Evolutionary conservation across 192 early-diverging fungal species (phyloP), one percentile per base, ranked within the genome.

Genomic region (Gryganskiella cystojenkinii): DNA sequence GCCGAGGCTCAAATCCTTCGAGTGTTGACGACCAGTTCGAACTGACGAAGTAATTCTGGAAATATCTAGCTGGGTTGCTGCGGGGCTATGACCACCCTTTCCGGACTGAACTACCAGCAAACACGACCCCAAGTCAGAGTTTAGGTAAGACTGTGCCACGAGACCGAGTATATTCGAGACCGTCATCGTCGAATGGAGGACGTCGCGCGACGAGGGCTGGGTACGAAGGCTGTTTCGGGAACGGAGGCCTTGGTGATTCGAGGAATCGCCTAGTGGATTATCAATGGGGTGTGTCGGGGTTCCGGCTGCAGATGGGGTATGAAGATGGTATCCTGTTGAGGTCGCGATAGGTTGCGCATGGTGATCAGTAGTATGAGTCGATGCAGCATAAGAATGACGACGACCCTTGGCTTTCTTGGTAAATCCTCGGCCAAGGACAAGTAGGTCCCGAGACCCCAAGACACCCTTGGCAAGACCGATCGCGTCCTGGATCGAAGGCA

Each of bases 391-490:
- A 51, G 58, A 46, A 30, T 42, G 35, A 2, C 45, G 35, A 2
- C 45, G 63, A 22, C 72, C 75, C 13, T 40, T 40, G 44, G 35
- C 2, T 15, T 65, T 78, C 54, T 14, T 37, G 19, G 64, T 65
- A 15, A 43, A 59, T 19, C 74, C 73, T 25, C 81, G 76, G 19
- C 86, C 86, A 11, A 87, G 43, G 0, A 89, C 79, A 14, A 89
- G 50, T 19, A 87, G 67, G 66, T 89, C 87, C 50, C 84, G 76
- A 20, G 81, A 49, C 9, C 79, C 67, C 25, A 86, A 71, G 13
- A 73, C 27, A 9, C 63, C 52, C 33, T 70, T 83, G 10, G 71
- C 65, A 17, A 74, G 60, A 0, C 71, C 63, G 28, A 87, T 61
- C 10, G 80, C 79, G 54, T 78, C 81, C 60, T 75, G 71, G 24